phyloP scores from a whole-genome alignment of 2,329 filamentous ascomycete species.

The Diaporthe nobilis region DNA sequence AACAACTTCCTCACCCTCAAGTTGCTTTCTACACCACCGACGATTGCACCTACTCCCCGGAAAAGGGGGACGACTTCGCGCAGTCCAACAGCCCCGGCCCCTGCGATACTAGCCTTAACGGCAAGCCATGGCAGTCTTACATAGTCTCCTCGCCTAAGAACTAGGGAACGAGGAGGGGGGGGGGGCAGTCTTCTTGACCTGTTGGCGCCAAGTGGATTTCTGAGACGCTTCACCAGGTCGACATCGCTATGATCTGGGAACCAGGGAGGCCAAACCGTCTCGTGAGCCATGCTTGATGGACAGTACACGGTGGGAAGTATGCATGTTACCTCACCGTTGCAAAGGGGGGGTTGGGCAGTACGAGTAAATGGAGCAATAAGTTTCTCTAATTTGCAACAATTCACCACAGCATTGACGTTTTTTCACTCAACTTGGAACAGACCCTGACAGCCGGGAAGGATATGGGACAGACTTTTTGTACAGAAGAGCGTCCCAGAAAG shows the following conservation, averaged over 20 bases:
- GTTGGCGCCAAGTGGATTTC: background rate
- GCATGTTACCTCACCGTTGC: background rate
- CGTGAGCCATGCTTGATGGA: too few species aligned
- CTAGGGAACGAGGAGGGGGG: background rate
- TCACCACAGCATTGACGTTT: background rate
- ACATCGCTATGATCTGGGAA: background rate
- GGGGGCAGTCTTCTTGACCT: background rate
- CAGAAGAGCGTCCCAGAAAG: background rate
- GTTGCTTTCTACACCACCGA: background rate
- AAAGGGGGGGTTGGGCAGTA: too few species aligned
- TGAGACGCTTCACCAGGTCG: background rate
- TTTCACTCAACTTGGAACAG: background rate
- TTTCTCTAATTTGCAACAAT: background rate
- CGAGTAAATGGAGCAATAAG: background rate
- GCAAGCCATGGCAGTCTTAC: conserved; percentile 3
- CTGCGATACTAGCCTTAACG: background rate
- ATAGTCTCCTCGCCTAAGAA: background rate
- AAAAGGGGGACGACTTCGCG: background rate
- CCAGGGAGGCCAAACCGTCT: background rate
- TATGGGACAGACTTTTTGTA: background rate
- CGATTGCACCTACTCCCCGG: background rate
- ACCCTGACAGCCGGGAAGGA: background rate
- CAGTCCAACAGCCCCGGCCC: background rate
- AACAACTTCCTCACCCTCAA: background rate
- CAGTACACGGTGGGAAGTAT: background rate